Conservation (phyloP, 1,139 yeast genomes). For the Pichia sp. region DNA sequence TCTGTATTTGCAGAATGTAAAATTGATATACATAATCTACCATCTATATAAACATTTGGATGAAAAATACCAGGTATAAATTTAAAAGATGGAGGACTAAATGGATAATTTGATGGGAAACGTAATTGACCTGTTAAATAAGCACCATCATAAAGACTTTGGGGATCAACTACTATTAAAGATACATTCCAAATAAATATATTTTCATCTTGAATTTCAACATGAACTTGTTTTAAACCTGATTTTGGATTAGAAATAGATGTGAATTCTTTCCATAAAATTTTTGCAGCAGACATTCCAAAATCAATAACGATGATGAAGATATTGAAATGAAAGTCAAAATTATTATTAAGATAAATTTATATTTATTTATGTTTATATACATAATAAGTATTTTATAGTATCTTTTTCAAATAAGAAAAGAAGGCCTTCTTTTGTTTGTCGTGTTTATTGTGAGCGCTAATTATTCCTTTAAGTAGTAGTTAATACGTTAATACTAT, state of each 20-base stretch:
- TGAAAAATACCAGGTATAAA: slow-evolving; percentile 94
- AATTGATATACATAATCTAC: slow-evolving; percentile 87
- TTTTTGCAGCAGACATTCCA: slow-evolving; percentile 50
- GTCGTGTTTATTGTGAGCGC: no score
- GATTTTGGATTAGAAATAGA: slow-evolving; percentile 91
- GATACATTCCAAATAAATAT: slow-evolving; percentile 92
- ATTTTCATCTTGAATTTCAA: slow-evolving; percentile 83
- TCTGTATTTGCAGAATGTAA: slow-evolving; percentile 74
- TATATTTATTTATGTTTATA: no score
- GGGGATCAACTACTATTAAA: slow-evolving; percentile 85
- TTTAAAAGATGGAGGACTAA: slow-evolving; percentile 87
- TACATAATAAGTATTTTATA: no score
- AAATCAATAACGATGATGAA: background rate
- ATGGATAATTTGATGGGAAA: slow-evolving; percentile 89
- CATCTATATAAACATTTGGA: slow-evolving; percentile 93
- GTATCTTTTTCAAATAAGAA: no score
- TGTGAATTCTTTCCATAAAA: slow-evolving; percentile 86
- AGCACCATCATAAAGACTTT: slow-evolving; percentile 90
- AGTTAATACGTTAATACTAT: no score
- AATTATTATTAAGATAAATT: no score
- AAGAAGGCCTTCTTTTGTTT: no score
- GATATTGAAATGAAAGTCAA: no score
- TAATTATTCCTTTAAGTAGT: no score
- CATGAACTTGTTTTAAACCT: slow-evolving; percentile 82
- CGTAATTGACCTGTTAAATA: slow-evolving; percentile 90